These are phyloP conservation scores for Umbelopsis ramanniana DNA, from an alignment of 192 early-diverging fungal species.

Conservation along the genomic window DNA sequence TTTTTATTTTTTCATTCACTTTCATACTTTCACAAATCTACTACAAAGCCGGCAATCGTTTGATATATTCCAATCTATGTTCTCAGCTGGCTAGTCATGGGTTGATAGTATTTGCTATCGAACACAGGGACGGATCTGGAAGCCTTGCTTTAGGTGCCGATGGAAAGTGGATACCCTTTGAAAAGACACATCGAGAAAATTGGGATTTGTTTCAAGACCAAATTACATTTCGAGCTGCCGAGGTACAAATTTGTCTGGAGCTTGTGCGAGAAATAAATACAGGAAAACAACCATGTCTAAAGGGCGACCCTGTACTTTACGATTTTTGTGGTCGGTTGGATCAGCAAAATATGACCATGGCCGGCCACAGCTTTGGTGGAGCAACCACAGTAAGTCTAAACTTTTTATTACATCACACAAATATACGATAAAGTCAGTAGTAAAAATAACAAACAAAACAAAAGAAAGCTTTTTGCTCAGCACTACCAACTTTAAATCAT, in stretches of 20 bases:
- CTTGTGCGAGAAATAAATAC: neutral
- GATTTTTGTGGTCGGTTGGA: constrained; percentile 7
- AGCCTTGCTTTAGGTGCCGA: constrained; percentile 12
- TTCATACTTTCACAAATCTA: neutral
- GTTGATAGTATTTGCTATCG: constrained; percentile 25
- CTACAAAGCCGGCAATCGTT: constrained; percentile 9
- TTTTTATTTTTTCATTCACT: too few relatives aligned
- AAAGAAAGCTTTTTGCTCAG: too few relatives aligned
- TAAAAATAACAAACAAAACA: too few relatives aligned
- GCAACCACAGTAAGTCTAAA: constrained; percentile 7
- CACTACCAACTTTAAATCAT: too few relatives aligned
- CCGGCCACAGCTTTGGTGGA: constrained; percentile 22
- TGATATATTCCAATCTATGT: constrained; percentile 26
- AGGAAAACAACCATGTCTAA: neutral
- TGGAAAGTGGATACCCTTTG: constrained; percentile 3
- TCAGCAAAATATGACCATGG: neutral
- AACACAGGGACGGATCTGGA: constrained; percentile 29
- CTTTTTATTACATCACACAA: neutral
- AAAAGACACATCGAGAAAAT: neutral
- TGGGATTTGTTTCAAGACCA: constrained; percentile 11
- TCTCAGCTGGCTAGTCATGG: constrained; percentile 28
- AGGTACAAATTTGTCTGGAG: constrained; percentile 20
- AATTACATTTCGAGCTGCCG: constrained; percentile 3
- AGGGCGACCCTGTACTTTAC: neutral
- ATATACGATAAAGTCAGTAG: too few relatives aligned